These are phyloP conservation scores for Brassica juncea DNA, from an alignment of 345 rosid species.

Conservation along the genomic window DNA sequence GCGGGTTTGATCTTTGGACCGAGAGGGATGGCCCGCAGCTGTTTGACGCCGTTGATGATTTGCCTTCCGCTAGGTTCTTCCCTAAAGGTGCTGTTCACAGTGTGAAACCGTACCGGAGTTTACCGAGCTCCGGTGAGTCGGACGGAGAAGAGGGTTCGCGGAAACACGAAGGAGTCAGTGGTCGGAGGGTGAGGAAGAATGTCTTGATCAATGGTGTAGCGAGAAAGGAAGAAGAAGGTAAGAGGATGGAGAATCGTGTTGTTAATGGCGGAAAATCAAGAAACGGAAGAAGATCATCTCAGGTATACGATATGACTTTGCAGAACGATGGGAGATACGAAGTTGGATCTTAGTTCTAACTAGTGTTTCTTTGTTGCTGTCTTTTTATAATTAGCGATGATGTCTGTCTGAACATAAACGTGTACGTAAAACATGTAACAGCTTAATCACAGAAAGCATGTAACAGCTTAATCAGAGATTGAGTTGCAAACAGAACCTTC, in stretches of 20 bases:
- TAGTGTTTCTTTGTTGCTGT: background rate
- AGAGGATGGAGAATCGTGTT: conserved; percentile 28
- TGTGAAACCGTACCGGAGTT: conserved; percentile 56
- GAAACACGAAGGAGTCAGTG: background rate
- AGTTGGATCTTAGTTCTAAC: conserved; percentile 15
- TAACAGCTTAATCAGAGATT: background rate
- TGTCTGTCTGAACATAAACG: conserved; percentile 24
- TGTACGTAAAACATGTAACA: conserved; percentile 16
- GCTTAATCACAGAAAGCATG: background rate
- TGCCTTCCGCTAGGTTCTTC: conserved; percentile 85
- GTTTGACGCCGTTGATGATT: conserved; percentile 53
- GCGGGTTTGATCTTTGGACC: conserved; percentile 85
- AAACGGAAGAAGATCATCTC: conserved; percentile 24
- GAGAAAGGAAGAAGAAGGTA: conserved; percentile 32
- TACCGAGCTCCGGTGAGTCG: conserved; percentile 9
- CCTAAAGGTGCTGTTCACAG: conserved; percentile 88
- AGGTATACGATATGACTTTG: conserved; percentile 36
- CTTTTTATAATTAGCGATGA: background rate
- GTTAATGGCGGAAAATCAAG: conserved; percentile 29
- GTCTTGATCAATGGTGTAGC: background rate
- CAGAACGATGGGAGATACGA: conserved; percentile 41
- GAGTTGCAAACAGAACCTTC: conserved; percentile 13
- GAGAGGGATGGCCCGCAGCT: conserved; percentile 73
- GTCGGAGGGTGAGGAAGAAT: conserved; percentile 33
- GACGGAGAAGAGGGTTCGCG: conserved; percentile 11